Evolutionary conservation across 108 stramenopile genomes (phyloP).

Genomic region (Pseudonitzschia multiseries): DNA sequence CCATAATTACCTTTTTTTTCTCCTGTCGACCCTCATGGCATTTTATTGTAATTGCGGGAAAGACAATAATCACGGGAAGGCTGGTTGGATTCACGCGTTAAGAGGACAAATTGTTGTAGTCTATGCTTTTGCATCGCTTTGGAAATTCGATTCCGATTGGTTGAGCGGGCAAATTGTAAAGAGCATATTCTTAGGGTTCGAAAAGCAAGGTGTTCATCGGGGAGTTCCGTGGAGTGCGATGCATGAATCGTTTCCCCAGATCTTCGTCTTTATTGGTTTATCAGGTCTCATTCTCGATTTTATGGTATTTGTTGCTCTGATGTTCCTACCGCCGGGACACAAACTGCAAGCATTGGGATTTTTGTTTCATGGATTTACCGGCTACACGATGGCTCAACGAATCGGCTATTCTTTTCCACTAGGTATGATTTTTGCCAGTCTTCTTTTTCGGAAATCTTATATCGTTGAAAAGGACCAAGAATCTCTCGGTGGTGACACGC

Average conservation of each 20-base stretch:
- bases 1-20: constrained; percentile 10
- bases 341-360: neutral
- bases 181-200: neutral
- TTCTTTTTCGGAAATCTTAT: neutral
- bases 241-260: neutral
- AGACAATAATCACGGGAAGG: neutral
- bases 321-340: constrained; percentile 1
- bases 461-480: neutral
- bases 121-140: constrained; percentile 14
- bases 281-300: constrained; percentile 6
- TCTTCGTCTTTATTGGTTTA: neutral
- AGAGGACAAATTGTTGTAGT: constrained; percentile 9
- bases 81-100: constrained; percentile 8
- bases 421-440: constrained; percentile 1
- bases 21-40: constrained; percentile 8
- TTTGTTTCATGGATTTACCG: constrained; percentile 11
- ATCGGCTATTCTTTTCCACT: constrained; percentile 14
- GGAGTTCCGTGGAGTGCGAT: neutral
- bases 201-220: constrained; percentile 4
- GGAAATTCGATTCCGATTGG: constrained; percentile 15
- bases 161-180: neutral
- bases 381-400: constrained; percentile 4
- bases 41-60: constrained; percentile 1
- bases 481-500: neutral
- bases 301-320: neutral